A percentile compares a stretch with the other conserved stretches of the same genome.
Evolutionary conservation across 805 yeast genomes (phyloP).

Genomic region (Wickerhamiella hasegawae): DNA sequence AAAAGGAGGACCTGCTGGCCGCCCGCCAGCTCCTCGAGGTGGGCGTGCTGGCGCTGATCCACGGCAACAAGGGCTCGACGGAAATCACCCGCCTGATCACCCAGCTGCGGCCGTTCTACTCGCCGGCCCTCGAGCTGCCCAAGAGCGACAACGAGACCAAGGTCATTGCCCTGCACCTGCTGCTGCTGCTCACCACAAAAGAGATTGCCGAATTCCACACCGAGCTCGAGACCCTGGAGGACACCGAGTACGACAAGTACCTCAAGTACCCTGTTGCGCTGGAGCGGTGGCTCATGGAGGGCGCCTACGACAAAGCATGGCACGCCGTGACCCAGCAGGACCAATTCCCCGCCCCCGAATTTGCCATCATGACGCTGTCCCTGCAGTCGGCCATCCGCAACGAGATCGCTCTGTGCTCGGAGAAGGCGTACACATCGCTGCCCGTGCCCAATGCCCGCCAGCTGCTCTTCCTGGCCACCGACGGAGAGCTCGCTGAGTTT

Average conservation of each 20-base stretch:
- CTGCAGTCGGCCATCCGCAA: constrained; percentile 64
- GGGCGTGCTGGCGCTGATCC: constrained; percentile 70
- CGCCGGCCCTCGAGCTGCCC: constrained; percentile 24
- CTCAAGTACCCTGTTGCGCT: constrained; percentile 74
- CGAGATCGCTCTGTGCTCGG: constrained; percentile 76
- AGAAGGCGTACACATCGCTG: constrained; percentile 55
- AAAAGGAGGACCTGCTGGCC: constrained; percentile 46
- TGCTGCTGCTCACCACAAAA: constrained; percentile 66
- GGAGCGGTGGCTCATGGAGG: constrained; percentile 92
- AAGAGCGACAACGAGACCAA: constrained; percentile 51
- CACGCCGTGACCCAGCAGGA: constrained; percentile 43
- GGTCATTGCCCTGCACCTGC: constrained; percentile 57
- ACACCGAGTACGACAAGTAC: constrained; percentile 50
- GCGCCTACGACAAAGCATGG: constrained; percentile 87
- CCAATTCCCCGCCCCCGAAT: constrained; percentile 48
- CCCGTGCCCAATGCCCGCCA: constrained; percentile 75
- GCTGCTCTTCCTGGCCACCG: constrained; percentile 51
- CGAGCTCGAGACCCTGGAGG: constrained; percentile 59
- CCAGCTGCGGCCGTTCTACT: constrained; percentile 67
- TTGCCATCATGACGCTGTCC: constrained; percentile 57
- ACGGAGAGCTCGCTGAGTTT: constrained; percentile 37
- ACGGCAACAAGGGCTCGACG: constrained; percentile 35
- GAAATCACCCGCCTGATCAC: constrained; percentile 58
- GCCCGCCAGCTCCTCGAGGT: constrained; percentile 75
- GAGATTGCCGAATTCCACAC: constrained; percentile 80